Evolutionary conservation across 768 basidiomycete genomes (phyloP), one percentile per base, ranked within the genome.

Genomic region (Pleurotus tuber-regium): DNA sequence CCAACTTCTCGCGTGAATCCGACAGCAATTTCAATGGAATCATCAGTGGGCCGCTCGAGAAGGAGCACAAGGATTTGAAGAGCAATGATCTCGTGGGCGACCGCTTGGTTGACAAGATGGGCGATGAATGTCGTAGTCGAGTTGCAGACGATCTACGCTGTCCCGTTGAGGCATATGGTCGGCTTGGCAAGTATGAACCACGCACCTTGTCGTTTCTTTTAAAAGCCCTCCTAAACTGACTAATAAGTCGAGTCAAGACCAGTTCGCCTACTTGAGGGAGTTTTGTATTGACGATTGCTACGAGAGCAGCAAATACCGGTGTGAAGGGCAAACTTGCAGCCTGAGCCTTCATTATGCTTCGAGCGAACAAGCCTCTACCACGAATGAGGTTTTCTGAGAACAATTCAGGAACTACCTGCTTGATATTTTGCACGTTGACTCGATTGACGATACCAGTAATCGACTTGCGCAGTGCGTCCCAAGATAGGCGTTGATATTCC

Each of bases 371-470:
- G 1, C 97, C 97, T 21, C 92, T 79, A 1, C 97, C 97, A 41
- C 94, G 84, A 54, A 98, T 83, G 25, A 99, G 80, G 69, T 99
- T 97, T 69, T 99, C 97, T 1, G 83, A 69, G 62, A 99, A 98
- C 21, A 99, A 70, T 66, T 96, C 92, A 0, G 92, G 92, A 0
- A 93, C 81, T 57, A 96, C 82, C 60, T 87, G 81, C 70, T 98
- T 97, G 81, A 99, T 99, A 67, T 98, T 98, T 59, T 86, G 78
- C 16, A 93, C 79, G 67, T 98, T 98, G 73, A 99, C 92, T 77
- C 97, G 89, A 77, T 99, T 99, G 77, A 98, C 96, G 59, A 98
- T 88, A 92, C 97, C 97, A 24, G 97, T 98, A 62, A 99, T 89
- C 44, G 88, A 91, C 71, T 99, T 99, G 64, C 95, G 86, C 54